These are phyloP conservation scores for Umbellularia californica DNA, from an alignment of 164 flowering plant genomes.

Conservation along the genomic window DNA sequence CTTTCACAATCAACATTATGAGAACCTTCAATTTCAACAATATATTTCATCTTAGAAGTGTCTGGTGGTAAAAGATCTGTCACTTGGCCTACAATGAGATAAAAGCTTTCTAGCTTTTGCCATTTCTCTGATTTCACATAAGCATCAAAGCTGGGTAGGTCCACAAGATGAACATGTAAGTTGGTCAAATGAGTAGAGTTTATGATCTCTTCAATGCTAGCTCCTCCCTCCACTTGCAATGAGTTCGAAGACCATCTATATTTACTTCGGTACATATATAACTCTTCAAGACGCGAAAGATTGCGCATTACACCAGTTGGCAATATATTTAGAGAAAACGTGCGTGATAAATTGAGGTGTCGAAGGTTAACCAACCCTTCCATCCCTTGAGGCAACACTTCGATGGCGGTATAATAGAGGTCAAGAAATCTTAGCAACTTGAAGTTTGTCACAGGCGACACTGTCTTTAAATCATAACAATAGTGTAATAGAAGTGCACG, in stretches of 20 bases:
- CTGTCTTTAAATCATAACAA: not conserved
- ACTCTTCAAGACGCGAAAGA: constrained; percentile 3
- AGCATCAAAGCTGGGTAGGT: not conserved
- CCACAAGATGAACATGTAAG: not conserved
- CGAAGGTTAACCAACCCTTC: not conserved
- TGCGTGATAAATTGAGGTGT: not conserved
- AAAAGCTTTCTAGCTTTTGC: not conserved
- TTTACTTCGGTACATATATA: not conserved
- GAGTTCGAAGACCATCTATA: not conserved
- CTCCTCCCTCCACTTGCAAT: not conserved
- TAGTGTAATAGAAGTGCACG: not conserved
- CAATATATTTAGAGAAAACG: not conserved
- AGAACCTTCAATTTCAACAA: not conserved
- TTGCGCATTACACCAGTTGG: not conserved
- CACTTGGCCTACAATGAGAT: not conserved
- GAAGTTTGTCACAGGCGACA: not conserved
- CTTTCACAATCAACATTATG: not conserved
- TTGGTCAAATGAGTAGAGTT: not conserved
- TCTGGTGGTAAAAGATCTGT: not conserved
- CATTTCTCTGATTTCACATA: not conserved
- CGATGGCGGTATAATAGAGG: not conserved
- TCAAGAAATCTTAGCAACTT: not conserved
- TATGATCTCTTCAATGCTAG: constrained; percentile 1
- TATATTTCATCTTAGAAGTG: not conserved
- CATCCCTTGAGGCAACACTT: constrained; percentile 7